Evolutionary conservation across 2,329 filamentous ascomycete species (phyloP).

Genomic region (Grosmannia serpens): DNA sequence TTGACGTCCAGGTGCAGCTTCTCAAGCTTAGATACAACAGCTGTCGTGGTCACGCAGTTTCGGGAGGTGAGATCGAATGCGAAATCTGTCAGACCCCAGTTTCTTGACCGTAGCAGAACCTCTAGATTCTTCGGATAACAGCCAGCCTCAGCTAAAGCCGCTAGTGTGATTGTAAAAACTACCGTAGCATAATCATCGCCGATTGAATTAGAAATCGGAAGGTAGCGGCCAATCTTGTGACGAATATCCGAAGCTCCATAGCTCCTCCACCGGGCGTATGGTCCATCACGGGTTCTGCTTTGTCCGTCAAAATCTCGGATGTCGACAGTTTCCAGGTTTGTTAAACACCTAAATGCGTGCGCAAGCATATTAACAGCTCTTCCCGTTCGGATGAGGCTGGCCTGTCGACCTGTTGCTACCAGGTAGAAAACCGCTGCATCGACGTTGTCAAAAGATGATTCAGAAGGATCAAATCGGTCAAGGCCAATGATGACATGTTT

Average conservation of each 20-base stretch:
- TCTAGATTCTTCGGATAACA: slow-evolving; percentile 32
- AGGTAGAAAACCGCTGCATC: background rate
- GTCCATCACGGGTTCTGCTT: slow-evolving; percentile 37
- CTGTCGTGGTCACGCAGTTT: slow-evolving; percentile 21
- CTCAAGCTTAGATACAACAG: slow-evolving; percentile 33
- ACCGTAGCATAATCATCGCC: slow-evolving; percentile 16
- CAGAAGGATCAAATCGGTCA: slow-evolving; percentile 16
- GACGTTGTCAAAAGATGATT: background rate
- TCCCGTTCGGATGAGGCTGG: slow-evolving; percentile 29
- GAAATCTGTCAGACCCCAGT: slow-evolving; percentile 22
- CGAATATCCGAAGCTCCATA: slow-evolving; percentile 36
- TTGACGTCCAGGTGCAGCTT: slow-evolving; percentile 28
- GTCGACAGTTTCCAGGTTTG: slow-evolving; percentile 42
- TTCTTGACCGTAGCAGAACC: slow-evolving; percentile 26
- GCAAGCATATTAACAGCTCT: slow-evolving; percentile 40
- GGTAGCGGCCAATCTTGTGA: slow-evolving; percentile 20
- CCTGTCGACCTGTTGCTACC: slow-evolving; percentile 13
- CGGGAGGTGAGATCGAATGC: slow-evolving; percentile 35
- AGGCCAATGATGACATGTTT: slow-evolving; percentile 38
- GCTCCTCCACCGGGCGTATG: slow-evolving; percentile 34
- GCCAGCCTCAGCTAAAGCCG: slow-evolving; percentile 28
- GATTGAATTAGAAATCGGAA: background rate
- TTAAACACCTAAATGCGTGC: slow-evolving; percentile 42
- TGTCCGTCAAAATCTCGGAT: slow-evolving; percentile 46
- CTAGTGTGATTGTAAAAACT: slow-evolving; percentile 28